phyloP scores from a whole-genome alignment of 208 protist species.

The Tritrichomonas musculus region DNA sequence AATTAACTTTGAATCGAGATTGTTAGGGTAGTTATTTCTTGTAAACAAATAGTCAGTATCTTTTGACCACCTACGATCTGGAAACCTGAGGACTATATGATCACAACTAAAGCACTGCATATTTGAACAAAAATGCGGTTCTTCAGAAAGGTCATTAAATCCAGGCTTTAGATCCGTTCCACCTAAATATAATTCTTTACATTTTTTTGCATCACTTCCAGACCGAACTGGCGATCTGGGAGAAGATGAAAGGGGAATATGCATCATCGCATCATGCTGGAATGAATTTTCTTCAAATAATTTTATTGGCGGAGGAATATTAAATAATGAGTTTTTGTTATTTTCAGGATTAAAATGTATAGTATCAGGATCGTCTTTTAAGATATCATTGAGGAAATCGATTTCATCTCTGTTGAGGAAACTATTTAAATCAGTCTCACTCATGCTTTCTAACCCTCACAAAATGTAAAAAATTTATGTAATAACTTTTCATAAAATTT shows the following conservation, averaged over 20 bases:
- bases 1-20: background rate
- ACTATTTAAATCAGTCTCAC: too few relatives aligned
- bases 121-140: constrained; percentile 4
- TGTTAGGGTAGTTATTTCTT: constrained; percentile 14
- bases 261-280: too few relatives aligned
- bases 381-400: too few relatives aligned
- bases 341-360: too few relatives aligned
- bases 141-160: background rate
- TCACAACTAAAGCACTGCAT: background rate
- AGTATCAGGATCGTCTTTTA: too few relatives aligned
- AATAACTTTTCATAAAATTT: too few relatives aligned
- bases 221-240: background rate
- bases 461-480: too few relatives aligned
- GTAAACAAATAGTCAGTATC: background rate
- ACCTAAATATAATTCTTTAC: background rate
- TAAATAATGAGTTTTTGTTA: too few relatives aligned
- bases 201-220: background rate
- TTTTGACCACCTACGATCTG: background rate
- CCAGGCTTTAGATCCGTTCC: background rate
- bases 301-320: too few relatives aligned
- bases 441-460: too few relatives aligned
- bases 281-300: too few relatives aligned
- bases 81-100: background rate
- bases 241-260: background rate
- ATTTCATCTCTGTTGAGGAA: too few relatives aligned